These are phyloP conservation scores for Saksenaea vasiformis DNA, from an alignment of 371 early-diverging fungal genomes.

Conservation along the genomic window DNA sequence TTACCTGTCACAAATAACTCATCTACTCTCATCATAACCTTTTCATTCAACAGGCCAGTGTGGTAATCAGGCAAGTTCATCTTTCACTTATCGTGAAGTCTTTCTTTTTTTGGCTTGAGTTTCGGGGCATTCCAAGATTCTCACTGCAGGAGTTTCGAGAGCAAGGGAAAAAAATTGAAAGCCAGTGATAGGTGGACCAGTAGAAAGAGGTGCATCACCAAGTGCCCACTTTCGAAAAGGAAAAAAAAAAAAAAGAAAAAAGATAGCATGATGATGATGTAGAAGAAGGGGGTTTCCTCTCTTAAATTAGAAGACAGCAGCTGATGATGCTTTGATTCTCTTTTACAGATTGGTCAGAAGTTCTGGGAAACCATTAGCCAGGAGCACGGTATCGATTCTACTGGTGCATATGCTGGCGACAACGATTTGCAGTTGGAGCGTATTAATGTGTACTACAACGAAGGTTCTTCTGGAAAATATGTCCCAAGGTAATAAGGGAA, in stretches of 20 bases:
- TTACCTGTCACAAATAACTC: constrained; percentile 1
- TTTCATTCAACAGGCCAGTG: constrained; percentile 66
- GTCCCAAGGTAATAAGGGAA: constrained; percentile 63
- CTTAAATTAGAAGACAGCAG: neutral
- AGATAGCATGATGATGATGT: neutral
- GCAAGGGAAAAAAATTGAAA: constrained; percentile 1
- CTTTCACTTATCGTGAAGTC: neutral
- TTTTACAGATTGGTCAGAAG: constrained; percentile 74
- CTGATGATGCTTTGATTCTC: neutral
- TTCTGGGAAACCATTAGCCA: constrained; percentile 94
- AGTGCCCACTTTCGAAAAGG: constrained; percentile 8
- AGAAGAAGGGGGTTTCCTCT: neutral
- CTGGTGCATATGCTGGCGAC: constrained; percentile 80
- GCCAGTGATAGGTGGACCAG: constrained; percentile 5
- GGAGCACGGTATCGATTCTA: constrained; percentile 88
- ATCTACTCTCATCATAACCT: neutral
- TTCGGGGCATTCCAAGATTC: constrained; percentile 9
- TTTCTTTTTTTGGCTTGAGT: constrained; percentile 5
- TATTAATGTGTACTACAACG: constrained; percentile 99
- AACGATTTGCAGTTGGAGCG: constrained; percentile 88
- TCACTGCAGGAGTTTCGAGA: neutral
- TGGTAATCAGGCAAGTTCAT: constrained; percentile 77
- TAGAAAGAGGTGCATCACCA: constrained; percentile 5
- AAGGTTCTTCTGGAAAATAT: constrained; percentile 82
- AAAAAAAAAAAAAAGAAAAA: neutral